A percentile compares a stretch with the other conserved stretches of the same genome.
These are phyloP conservation scores for Apiospora aurea DNA, from an alignment of 2,329 filamentous ascomycete species.

Conservation along the genomic window DNA sequence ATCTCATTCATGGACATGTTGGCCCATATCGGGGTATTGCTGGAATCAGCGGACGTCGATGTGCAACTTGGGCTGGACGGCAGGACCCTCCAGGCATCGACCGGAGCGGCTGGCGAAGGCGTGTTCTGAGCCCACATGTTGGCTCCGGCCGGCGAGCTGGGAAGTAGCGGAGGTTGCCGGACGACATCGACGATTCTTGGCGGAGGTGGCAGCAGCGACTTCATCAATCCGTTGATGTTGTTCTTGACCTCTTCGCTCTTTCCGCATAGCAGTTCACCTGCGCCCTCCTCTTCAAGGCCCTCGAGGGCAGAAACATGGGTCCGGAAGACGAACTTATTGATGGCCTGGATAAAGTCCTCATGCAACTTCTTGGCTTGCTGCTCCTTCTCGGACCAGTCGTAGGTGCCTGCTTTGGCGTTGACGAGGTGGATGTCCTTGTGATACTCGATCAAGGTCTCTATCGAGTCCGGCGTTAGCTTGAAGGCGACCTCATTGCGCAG, in stretches of 20 bases:
- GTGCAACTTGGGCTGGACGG: constrained; percentile 86
- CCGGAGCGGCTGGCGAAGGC: constrained; percentile 69
- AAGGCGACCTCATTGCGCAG: constrained; percentile 96
- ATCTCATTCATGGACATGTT: constrained; percentile 78
- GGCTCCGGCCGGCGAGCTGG: constrained; percentile 77
- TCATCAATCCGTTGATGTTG: constrained; percentile 83
- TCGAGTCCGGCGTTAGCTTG: constrained; percentile 95
- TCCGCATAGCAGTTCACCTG: constrained; percentile 89
- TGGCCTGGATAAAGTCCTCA: constrained; percentile 93
- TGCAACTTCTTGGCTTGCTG: constrained; percentile 96
- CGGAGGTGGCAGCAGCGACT: constrained; percentile 84
- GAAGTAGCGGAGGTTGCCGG: constrained; percentile 83
- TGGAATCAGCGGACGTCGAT: constrained; percentile 73
- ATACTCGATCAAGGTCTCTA: constrained; percentile 91
- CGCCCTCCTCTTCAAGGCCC: constrained; percentile 94
- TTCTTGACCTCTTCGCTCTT: constrained; percentile 94
- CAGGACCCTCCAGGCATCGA: constrained; percentile 90
- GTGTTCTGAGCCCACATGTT: constrained; percentile 82
- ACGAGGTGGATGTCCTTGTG: constrained; percentile 95
- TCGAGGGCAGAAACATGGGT: constrained; percentile 89
- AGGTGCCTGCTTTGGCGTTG: constrained; percentile 87
- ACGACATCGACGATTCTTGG: constrained; percentile 90
- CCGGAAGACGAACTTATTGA: constrained; percentile 97
- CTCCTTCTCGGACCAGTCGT: constrained; percentile 97
- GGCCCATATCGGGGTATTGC: constrained; percentile 75